Conservation (phyloP, 768 basidiomycete species). For the Zangia roseola region DNA sequence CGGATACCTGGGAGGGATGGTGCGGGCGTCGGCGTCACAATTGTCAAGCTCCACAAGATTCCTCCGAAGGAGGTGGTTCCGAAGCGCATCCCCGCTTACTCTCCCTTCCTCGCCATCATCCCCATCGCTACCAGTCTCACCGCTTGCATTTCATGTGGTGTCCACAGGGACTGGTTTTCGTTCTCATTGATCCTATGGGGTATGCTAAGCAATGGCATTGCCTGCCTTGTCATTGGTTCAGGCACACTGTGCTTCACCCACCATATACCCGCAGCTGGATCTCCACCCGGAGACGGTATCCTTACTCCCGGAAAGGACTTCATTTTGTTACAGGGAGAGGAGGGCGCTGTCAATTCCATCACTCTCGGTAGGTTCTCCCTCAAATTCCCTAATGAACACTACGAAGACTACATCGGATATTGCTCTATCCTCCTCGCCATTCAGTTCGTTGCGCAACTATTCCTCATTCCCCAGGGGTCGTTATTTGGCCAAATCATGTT, state of each 20-base stretch:
- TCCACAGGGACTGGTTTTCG: constrained; percentile 33
- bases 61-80: constrained; percentile 18
- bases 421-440: constrained; percentile 31
- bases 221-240: constrained; percentile 35
- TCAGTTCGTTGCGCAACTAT: constrained; percentile 36
- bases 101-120: constrained; percentile 28
- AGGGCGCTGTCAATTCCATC: constrained; percentile 30
- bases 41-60: constrained; percentile 24
- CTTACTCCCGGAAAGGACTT: constrained; percentile 23
- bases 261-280: constrained; percentile 21
- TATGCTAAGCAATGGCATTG: constrained; percentile 29
- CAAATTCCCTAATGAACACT: constrained; percentile 22
- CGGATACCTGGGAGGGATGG: constrained; percentile 24
- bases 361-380: constrained; percentile 33
- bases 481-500: constrained; percentile 39
- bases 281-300: constrained; percentile 33
- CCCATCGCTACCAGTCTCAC: constrained; percentile 31
- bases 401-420: constrained; percentile 27
- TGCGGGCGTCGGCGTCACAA: constrained; percentile 23
- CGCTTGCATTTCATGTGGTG: constrained; percentile 26
- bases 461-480: constrained; percentile 33
- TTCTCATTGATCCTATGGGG: constrained; percentile 37
- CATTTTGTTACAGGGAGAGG: constrained; percentile 29
- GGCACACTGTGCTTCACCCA: constrained; percentile 28
- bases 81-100: constrained; percentile 15